Evolutionary conservation across 1,284 basidiomycete species (phyloP).

Genomic region (Marasmius tenuissimus): DNA sequence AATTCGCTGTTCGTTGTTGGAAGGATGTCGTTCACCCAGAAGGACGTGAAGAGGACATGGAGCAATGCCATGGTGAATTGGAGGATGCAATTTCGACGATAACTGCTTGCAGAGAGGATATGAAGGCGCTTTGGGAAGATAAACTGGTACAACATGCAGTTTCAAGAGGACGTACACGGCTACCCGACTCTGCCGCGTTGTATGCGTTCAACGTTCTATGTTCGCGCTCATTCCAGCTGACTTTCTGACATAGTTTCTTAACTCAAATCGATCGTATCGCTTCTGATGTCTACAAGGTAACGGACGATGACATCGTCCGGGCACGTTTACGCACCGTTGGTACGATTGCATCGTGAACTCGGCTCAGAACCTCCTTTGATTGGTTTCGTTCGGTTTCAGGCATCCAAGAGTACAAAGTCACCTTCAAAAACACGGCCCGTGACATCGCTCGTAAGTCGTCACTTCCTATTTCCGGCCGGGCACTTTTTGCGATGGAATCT

Average conservation of each 20-base stretch:
- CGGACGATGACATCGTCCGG: constrained; percentile 64
- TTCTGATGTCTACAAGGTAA: constrained; percentile 47
- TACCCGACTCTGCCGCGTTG: constrained; percentile 61
- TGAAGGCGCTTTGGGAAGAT: constrained; percentile 60
- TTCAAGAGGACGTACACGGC: constrained; percentile 42
- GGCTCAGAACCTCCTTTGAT: not conserved
- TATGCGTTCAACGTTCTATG: constrained; percentile 28
- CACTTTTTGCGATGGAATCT: not conserved
- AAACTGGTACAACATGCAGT: constrained; percentile 47
- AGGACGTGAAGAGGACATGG: constrained; percentile 8
- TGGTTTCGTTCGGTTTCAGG: constrained; percentile 17
- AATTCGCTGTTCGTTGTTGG: constrained; percentile 43
- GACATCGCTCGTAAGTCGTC: constrained; percentile 19
- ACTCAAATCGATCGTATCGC: constrained; percentile 61
- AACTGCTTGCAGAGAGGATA: constrained; percentile 54
- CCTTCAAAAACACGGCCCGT: constrained; percentile 44
- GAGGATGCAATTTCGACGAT: constrained; percentile 37
- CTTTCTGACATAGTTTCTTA: constrained; percentile 44
- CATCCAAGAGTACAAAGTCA: constrained; percentile 50
- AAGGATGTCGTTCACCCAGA: constrained; percentile 36
- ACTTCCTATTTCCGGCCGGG: not conserved
- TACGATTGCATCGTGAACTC: constrained; percentile 21
- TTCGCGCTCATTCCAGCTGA: constrained; percentile 3
- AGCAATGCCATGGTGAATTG: constrained; percentile 23
- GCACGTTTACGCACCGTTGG: constrained; percentile 61